These are phyloP conservation scores for Dactylonectria estremocensis DNA, from an alignment of 2,329 filamentous ascomycete genomes.

Conservation along the genomic window DNA sequence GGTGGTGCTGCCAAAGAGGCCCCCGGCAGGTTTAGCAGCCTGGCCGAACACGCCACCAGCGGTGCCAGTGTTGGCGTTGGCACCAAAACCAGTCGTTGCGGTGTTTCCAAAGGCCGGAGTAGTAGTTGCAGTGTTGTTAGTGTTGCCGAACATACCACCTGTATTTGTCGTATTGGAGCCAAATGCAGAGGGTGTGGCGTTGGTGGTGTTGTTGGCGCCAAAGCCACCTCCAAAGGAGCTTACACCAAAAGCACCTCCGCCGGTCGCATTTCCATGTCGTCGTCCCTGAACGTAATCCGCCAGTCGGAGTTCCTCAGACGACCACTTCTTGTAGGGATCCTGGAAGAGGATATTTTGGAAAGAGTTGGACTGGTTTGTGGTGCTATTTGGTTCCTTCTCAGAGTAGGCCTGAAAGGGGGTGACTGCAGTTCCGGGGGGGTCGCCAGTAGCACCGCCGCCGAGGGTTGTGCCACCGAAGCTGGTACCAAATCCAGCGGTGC, in stretches of 20 bases:
- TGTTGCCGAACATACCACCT: conserved; percentile 57
- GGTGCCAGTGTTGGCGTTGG: conserved; percentile 46
- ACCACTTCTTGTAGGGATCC: conserved; percentile 89
- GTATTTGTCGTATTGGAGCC: conserved; percentile 36
- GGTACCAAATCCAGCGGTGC: conserved; percentile 54
- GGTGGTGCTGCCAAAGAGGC: conserved; percentile 44
- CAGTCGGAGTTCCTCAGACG: conserved; percentile 85
- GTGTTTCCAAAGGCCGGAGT: conserved; percentile 41
- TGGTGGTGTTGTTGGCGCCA: conserved; percentile 55
- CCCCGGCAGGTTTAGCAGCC: conserved; percentile 45
- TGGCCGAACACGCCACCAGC: conserved; percentile 48
- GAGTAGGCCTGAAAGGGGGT: conserved; percentile 78
- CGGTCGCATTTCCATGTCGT: conserved; percentile 85
- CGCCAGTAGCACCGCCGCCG: conserved; percentile 63
- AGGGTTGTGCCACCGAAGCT: conserved; percentile 67
- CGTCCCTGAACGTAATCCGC: conserved; percentile 92
- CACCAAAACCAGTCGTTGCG: conserved; percentile 59
- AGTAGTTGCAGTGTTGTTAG: conserved; percentile 52
- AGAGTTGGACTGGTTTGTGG: conserved; percentile 65
- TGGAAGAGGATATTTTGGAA: conserved; percentile 88
- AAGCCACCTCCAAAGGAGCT: conserved; percentile 69
- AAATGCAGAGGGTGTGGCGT: conserved; percentile 32
- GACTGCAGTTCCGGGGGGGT: conserved; percentile 78
- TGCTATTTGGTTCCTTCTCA: conserved; percentile 80
- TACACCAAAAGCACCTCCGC: conserved; percentile 87